Conservation (phyloP, 805 yeast genomes). For the Sugiyamaella qingdaonensis region DNA sequence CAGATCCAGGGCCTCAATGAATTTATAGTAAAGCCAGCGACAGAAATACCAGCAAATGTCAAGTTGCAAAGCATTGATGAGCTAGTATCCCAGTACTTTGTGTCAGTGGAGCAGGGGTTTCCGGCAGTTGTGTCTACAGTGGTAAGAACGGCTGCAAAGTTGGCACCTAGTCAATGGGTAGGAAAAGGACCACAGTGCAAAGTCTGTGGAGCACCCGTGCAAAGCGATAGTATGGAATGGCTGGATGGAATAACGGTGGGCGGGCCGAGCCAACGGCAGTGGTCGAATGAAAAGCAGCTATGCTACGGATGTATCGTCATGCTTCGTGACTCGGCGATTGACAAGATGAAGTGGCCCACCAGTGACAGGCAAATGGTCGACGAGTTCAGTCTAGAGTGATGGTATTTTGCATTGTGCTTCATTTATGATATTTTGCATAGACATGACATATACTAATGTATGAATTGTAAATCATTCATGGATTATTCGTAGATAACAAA, state of each 20-base stretch:
- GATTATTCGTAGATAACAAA: no score
- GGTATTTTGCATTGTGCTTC: not conserved
- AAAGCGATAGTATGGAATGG: constrained; percentile 62
- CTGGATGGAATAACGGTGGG: constrained; percentile 59
- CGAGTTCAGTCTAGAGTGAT: constrained; percentile 41
- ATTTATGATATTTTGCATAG: not conserved
- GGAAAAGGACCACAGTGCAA: constrained; percentile 39
- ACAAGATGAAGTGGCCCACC: constrained; percentile 34
- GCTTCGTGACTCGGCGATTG: constrained; percentile 41
- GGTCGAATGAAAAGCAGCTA: constrained; percentile 32
- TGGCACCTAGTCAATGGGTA: constrained; percentile 28
- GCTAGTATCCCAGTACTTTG: constrained; percentile 68
- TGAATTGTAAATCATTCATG: no score
- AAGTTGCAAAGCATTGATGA: constrained; percentile 80
- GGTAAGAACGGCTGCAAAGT: constrained; percentile 79
- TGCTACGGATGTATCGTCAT: constrained; percentile 79
- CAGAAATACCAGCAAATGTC: constrained; percentile 40
- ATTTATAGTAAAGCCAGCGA: constrained; percentile 28
- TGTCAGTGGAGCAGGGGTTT: constrained; percentile 66
- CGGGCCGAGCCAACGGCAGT: constrained; percentile 3
- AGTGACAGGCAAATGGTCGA: constrained; percentile 38
- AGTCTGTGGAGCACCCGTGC: constrained; percentile 53
- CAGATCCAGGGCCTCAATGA: constrained; percentile 39
- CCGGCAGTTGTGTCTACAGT: constrained; percentile 91
- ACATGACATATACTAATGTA: not conserved